A percentile compares a stretch with the other conserved stretches of the same genome.
Evolutionary conservation across 306 rosid genomes (phyloP).

Genomic region (Glycine soja): DNA sequence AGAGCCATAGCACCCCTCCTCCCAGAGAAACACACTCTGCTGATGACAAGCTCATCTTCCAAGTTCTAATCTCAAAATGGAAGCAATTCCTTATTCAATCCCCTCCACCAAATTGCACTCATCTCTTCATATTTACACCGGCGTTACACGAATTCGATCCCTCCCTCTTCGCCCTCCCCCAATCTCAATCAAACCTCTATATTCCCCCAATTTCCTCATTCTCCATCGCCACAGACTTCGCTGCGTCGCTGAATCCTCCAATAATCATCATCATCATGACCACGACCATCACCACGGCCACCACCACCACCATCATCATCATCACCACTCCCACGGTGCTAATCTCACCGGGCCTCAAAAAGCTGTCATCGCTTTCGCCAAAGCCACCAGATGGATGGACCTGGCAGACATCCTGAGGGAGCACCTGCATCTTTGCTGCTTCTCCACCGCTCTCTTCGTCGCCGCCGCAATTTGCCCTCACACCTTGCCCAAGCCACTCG

Average conservation of each 20-base stretch:
- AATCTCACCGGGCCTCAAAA: conserved; percentile 70
- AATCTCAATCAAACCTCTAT: conserved; percentile 49
- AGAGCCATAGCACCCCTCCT: background rate
- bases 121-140: conserved; percentile 43
- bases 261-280: conserved; percentile 16
- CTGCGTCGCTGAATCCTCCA: conserved; percentile 53
- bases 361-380: conserved; percentile 73
- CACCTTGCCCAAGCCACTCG: conserved; percentile 67
- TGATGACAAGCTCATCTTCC: background rate
- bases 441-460: conserved; percentile 74
- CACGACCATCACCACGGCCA: conserved; percentile 38
- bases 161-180: conserved; percentile 42
- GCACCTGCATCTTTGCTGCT: conserved; percentile 84
- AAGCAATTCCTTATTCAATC: conserved; percentile 55
- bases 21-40: background rate
- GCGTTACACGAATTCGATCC: conserved; percentile 46
- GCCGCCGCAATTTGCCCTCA: conserved; percentile 88
- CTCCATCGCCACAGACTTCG: conserved; percentile 52
- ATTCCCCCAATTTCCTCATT: conserved; percentile 41
- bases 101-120: conserved; percentile 50
- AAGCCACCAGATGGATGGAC: conserved; percentile 79
- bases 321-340: conserved; percentile 44
- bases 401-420: conserved; percentile 79
- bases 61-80: conserved; percentile 56
- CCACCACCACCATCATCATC: conserved; percentile 61